These are phyloP conservation scores for Geranium rotundifolium DNA, from an alignment of 345 rosid species.

Conservation along the genomic window DNA sequence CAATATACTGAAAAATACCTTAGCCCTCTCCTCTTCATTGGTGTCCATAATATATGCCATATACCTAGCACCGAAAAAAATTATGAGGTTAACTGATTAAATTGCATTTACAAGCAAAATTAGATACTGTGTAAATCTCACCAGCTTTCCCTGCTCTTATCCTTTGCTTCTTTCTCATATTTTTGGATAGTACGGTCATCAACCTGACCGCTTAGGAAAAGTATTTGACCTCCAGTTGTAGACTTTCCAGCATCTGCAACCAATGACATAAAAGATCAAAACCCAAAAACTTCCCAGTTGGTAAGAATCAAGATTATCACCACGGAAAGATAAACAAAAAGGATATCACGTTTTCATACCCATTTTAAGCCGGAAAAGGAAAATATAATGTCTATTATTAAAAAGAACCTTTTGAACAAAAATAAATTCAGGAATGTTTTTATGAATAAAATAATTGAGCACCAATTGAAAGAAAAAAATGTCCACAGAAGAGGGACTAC, in stretches of 20 bases:
- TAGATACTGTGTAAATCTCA: constrained; percentile 13
- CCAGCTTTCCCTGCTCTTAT: constrained; percentile 99
- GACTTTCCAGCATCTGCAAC: constrained; percentile 92
- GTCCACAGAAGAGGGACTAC: too few species aligned
- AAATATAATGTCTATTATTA: background rate
- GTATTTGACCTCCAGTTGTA: constrained; percentile 94
- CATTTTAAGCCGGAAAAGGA: background rate
- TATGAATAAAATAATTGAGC: background rate
- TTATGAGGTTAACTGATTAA: too few species aligned
- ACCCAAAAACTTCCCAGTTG: background rate
- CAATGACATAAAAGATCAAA: background rate
- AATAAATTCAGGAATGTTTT: background rate
- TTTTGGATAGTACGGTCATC: constrained; percentile 93
- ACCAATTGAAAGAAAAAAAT: background rate
- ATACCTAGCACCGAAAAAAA: constrained; percentile 46
- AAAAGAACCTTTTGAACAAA: background rate
- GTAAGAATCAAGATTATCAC: background rate
- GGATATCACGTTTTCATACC: background rate
- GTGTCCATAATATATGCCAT: constrained; percentile 99
- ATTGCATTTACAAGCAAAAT: too few species aligned
- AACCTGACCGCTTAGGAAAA: constrained; percentile 91
- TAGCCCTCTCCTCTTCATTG: constrained; percentile 88
- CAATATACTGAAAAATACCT: constrained; percentile 28
- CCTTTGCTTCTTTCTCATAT: constrained; percentile 97
- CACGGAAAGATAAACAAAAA: background rate